Evolutionary conservation across 352 stramenopile genomes (phyloP).

Genomic region (Globisporangium solare): DNA sequence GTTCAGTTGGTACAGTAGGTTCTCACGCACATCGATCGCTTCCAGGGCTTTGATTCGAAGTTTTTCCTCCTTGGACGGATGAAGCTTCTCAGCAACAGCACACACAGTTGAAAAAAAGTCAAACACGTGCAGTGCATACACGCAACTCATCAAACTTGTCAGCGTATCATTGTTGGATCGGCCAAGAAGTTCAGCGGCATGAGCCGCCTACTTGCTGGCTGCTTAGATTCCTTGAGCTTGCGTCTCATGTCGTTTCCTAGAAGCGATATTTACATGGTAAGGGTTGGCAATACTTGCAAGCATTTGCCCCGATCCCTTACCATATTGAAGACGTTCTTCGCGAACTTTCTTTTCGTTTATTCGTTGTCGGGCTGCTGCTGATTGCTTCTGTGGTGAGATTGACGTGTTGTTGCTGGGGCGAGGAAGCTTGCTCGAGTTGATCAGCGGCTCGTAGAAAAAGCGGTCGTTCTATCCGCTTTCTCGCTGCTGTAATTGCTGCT

Average conservation of each 20-base stretch:
- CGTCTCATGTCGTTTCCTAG: slow-evolving; percentile 23
- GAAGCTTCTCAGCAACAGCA: slow-evolving; percentile 11
- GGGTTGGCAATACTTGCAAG: not conserved
- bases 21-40: slow-evolving; percentile 59
- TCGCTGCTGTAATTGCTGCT: slow-evolving; percentile 50
- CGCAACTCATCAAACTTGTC: too few species aligned
- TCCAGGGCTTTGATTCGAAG: slow-evolving; percentile 68
- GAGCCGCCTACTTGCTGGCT: slow-evolving; percentile 16
- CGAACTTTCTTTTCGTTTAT: slow-evolving; percentile 47
- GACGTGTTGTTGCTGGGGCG: slow-evolving; percentile 18
- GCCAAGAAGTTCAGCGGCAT: slow-evolving; percentile 28
- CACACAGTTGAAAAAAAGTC: not conserved
- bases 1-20: slow-evolving; percentile 64
- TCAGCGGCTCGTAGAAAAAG: slow-evolving; percentile 51
- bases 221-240: slow-evolving; percentile 10
- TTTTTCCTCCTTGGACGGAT: slow-evolving; percentile 55
- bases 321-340: slow-evolving; percentile 55
- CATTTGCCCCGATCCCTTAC: slow-evolving; percentile 12
- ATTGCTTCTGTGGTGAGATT: slow-evolving; percentile 16
- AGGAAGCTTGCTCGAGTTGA: slow-evolving; percentile 39
- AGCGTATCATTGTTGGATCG: slow-evolving; percentile 15
- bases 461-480: slow-evolving; percentile 76
- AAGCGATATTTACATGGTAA: not conserved
- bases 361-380: slow-evolving; percentile 6
- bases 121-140: not conserved